Evolutionary conservation across 2,329 filamentous ascomycete species (phyloP).

Genomic region (Rhynchosporium graminicola): DNA sequence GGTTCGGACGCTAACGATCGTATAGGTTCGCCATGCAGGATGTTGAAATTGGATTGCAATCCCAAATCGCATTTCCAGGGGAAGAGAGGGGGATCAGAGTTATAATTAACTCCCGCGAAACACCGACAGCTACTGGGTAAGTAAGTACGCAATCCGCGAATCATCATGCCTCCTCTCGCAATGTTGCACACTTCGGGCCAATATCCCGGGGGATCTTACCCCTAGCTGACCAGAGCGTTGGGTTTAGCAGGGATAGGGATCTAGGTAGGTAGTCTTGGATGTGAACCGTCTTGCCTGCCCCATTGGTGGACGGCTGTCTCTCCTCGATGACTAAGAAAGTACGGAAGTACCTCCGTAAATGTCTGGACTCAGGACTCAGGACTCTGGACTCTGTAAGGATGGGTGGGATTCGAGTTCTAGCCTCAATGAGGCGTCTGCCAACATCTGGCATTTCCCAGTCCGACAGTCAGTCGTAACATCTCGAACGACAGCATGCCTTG

Average conservation of each 20-base stretch:
- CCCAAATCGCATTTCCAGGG: neutral
- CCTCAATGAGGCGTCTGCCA: slow-evolving; percentile 9
- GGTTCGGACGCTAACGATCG: no score
- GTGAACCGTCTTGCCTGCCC: neutral
- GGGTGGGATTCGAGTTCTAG: neutral
- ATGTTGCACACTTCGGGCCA: slow-evolving; percentile 18
- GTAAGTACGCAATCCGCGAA: neutral
- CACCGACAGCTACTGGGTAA: neutral
- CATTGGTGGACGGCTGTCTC: neutral
- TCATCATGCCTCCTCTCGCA: slow-evolving; percentile 19
- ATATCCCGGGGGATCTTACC: slow-evolving; percentile 10
- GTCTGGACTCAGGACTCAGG: neutral
- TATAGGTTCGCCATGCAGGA: neutral
- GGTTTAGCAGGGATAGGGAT: neutral
- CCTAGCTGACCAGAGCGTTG: neutral
- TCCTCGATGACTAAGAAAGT: neutral
- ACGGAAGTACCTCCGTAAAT: neutral
- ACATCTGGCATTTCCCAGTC: neutral
- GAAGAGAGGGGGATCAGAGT: slow-evolving; percentile 14
- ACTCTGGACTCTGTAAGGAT: neutral
- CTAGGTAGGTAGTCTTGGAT: neutral
- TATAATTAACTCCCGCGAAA: slow-evolving; percentile 8
- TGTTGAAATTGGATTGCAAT: no score
- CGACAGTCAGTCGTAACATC: neutral
- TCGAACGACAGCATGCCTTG: neutral